phyloP scores from a whole-genome alignment of 75 land plant genomes.

The Larix kaempferi region DNA sequence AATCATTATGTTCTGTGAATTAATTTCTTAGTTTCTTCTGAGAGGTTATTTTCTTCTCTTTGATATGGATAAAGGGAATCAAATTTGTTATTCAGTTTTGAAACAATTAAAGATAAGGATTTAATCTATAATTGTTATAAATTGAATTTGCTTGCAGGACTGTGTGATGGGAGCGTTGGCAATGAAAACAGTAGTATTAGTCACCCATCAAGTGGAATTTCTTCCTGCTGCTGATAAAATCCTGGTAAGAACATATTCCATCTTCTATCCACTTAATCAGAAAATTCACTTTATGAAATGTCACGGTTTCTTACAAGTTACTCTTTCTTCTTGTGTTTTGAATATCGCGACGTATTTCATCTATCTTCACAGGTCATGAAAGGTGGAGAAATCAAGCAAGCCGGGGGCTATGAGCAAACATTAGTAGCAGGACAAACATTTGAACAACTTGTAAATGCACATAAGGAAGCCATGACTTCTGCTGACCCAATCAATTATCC shows the following conservation, averaged over 20 bases:
- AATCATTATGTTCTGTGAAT: neutral
- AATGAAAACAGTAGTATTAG: constrained; percentile 66
- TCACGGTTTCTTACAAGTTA: neutral
- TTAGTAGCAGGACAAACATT: constrained; percentile 49
- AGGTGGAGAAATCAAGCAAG: constrained; percentile 51
- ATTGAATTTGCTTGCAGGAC: constrained; percentile 41
- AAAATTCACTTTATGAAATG: neutral
- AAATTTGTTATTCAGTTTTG: no score
- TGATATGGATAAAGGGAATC: constrained; percentile 18
- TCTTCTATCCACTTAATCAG: neutral
- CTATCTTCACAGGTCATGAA: constrained; percentile 53
- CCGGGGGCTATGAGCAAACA: constrained; percentile 57
- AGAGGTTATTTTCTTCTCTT: neutral
- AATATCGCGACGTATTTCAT: neutral
- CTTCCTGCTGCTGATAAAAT: constrained; percentile 47
- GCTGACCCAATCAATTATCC: constrained; percentile 7
- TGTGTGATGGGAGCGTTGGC: constrained; percentile 63
- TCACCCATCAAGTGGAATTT: constrained; percentile 90
- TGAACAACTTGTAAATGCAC: constrained; percentile 69
- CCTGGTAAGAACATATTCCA: constrained; percentile 38
- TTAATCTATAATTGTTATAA: neutral
- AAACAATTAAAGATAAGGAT: no score
- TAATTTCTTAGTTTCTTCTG: neutral
- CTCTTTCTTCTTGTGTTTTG: neutral
- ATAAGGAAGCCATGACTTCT: constrained; percentile 39